Evolutionary conservation across 306 rosid species (phyloP), one percentile per base, ranked within the genome.

Genomic region (Lotus japonicus): DNA sequence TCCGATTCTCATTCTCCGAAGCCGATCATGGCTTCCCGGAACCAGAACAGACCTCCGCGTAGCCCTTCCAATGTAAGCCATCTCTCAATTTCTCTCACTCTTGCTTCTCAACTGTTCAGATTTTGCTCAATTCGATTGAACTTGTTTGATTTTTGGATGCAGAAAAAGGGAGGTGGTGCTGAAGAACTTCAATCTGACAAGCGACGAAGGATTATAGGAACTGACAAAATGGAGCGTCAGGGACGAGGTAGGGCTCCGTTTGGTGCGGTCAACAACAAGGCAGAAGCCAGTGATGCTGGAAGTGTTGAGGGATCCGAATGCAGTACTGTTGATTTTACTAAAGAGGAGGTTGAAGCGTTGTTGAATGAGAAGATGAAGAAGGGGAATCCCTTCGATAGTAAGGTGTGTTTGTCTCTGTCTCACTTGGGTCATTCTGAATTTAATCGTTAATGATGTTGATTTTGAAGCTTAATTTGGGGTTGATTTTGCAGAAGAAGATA

Each of bases 31-130:
- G 79, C 89, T 60, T 84, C 92, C 21, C 89, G 99, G 9, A 88
- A 81, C 81, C 95, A 94, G 87, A 94, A 90, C 51, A 73, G 88
- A 66, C 86, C 99, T 57, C 99, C 96, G 26, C 90, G 86, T 4
- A 90, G 92, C 56, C 95, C 95, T 31, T 74, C 83, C 31, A 68
- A 68, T 16, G 97, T 87, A 71, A 84, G 87, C 41, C 23, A 46
- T 58, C 52, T 11, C 42, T 42, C 18, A 1, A 14, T 11, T 54
- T 42, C 21, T 5, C 46, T 18, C 26, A 3, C 14, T 12, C 9
- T 35, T 33, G 31, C 31, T 26, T 26, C 4, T 26, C 4, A 26
- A 26, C 26, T 21, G 26, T 21, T 21, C 26, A 1, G 26, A 21
- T 21, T 21, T 21, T 21, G 3, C 26, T 21, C 26, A 26, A 26